Evolutionary conservation across 768 basidiomycete species (phyloP).

Genomic region (Psilocybe azurescens): DNA sequence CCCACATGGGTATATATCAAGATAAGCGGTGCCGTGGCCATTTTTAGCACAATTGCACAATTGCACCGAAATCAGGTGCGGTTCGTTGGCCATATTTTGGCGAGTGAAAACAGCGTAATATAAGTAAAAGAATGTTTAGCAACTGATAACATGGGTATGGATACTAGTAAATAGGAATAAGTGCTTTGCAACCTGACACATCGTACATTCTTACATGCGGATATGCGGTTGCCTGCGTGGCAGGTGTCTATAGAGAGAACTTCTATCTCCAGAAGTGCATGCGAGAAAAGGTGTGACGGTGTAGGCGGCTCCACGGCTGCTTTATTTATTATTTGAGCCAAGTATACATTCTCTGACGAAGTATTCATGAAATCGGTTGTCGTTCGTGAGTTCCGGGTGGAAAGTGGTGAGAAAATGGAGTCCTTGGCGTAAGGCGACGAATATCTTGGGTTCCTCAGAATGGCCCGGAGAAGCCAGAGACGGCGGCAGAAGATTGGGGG

Average conservation of each 20-base stretch:
- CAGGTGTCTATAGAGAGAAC: conserved; percentile 14
- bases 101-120: background rate
- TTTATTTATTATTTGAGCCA: conserved; percentile 18
- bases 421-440: conserved; percentile 89
- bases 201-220: background rate
- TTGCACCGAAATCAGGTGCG: background rate
- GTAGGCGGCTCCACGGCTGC: background rate
- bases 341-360: conserved; percentile 81
- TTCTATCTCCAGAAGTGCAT: conserved; percentile 23
- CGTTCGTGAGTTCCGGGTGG: conserved; percentile 91
- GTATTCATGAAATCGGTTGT: conserved; percentile 90
- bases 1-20: conserved; percentile 17
- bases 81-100: background rate
- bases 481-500: conserved; percentile 49
- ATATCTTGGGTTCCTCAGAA: conserved; percentile 60
- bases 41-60: conserved; percentile 18
- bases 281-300: conserved; percentile 1
- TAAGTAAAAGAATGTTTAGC: background rate
- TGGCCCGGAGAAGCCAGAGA: conserved; percentile 49
- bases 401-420: conserved; percentile 87
- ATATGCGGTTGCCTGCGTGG: conserved; percentile 15
- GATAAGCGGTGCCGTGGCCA: conserved; percentile 20
- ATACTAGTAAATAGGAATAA: conserved; percentile 10
- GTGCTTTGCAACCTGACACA: background rate
- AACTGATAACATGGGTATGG: conserved; percentile 13